These are phyloP conservation scores for Cryptosporidium muris DNA, from an alignment of 169 alveolate genomes.

Conservation along the genomic window DNA sequence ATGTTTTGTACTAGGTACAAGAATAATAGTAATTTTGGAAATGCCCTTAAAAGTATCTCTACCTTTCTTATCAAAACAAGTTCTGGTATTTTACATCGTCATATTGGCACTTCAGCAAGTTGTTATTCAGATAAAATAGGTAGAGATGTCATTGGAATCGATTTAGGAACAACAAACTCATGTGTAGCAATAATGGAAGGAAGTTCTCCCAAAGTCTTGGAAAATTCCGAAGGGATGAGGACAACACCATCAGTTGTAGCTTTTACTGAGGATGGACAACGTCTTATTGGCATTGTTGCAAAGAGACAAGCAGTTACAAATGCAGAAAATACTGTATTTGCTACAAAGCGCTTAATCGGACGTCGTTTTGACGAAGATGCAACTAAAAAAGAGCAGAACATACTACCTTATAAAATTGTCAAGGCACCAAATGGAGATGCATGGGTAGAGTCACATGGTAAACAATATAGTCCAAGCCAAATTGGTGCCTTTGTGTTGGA, in stretches of 20 bases:
- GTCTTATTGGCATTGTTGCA: slow-evolving; percentile 96
- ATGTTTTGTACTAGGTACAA: too few relatives aligned
- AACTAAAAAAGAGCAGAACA: slow-evolving; percentile 94
- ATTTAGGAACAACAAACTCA: slow-evolving; percentile 99
- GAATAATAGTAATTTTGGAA: too few relatives aligned
- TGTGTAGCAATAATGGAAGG: slow-evolving; percentile 99
- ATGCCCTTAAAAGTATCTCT: too few relatives aligned
- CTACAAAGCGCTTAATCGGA: slow-evolving; percentile 96
- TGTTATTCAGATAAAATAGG: slow-evolving; percentile 74
- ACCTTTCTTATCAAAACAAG: too few relatives aligned
- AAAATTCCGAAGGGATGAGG: slow-evolving; percentile 96
- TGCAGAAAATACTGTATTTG: slow-evolving; percentile 95
- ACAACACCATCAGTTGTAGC: slow-evolving; percentile 99
- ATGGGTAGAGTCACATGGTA: slow-evolving; percentile 96
- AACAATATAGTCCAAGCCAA: slow-evolving; percentile 95
- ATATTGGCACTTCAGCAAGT: too few relatives aligned
- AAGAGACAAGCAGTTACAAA: slow-evolving; percentile 96
- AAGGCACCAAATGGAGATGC: slow-evolving; percentile 97
- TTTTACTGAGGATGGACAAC: slow-evolving; percentile 94
- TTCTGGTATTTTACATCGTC: too few relatives aligned
- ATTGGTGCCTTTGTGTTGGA: slow-evolving; percentile 94
- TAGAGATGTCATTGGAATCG: slow-evolving; percentile 96
- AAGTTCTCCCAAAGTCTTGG: slow-evolving; percentile 94
- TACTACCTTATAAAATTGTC: slow-evolving; percentile 95
- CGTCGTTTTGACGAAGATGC: slow-evolving; percentile 95